Base-by-base conservation (phyloP, 2,329 filamentous ascomycete genomes). In the Xylariaceae sp. region DNA sequence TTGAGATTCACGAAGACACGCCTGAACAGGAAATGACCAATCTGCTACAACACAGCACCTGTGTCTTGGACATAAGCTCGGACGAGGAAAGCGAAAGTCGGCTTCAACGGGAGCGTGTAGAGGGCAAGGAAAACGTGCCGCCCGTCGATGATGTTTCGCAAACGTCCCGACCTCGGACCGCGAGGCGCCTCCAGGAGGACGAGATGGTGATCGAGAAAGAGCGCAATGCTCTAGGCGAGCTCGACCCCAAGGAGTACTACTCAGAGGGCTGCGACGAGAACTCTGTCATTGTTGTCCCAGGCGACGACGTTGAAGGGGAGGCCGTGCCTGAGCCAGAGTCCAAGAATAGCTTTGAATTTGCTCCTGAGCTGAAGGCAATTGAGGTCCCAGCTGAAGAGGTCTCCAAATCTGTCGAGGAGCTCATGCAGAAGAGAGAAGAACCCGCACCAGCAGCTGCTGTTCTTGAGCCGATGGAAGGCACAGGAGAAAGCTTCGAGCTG, bases 1-100 rank as follows among this genome's bases (percentile, higher is more conserved):
- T 98, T 60, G 86, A 91, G 44, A 97, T 98, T 57, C 84, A 96
- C 61, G 88, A 95, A 61, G 91, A 98, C 64, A 89, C 87, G 0
- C 79, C 85, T 7, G 87, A 95, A 61, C 87, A 96, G 60, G 85
- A 95, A 60, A 87, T 93, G 65, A 88, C 89, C 55, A 96, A 95
- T 57, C 71, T 95, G 30, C 87, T 97, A 68, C 87, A 96, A 65
- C 91, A 96, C 69, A 85, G 85, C 42, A 91, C 91, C 7, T 84
- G 85, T 49, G 82, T 85, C 0, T 76, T 97, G 3, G 91, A 97
- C 60, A 89, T 97, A 57, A 89, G 82, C 52, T 90, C 88, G 17
- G 90, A 95, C 55, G 90, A 95, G 61, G 86, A 90, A 64, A 76
- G 68, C 19, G 74, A 78, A 56, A 73, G 69, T 37, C 77, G 77